Evolutionary conservation across 2,329 filamentous ascomycete species (phyloP), one percentile per base, ranked within the genome.

Genomic region (Exophiala bonariae): DNA sequence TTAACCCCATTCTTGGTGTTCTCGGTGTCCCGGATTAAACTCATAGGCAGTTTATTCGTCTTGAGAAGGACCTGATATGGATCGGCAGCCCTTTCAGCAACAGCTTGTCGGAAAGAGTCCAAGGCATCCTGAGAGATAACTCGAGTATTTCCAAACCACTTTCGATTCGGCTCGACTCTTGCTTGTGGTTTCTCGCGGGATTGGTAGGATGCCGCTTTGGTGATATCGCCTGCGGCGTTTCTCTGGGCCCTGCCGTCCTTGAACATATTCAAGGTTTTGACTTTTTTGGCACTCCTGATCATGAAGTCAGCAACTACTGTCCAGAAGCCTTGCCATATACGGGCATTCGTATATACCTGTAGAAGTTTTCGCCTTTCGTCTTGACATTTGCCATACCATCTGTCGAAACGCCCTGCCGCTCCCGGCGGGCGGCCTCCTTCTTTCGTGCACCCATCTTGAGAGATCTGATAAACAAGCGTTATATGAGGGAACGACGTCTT

Each of bases 281-380:
- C 80, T 73, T 89, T 90, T 75, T 96, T 96, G 61, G 87, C 89
- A 76, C 72, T 70, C 60, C 78, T 77, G 56, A 53, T 26, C 34
- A 37, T n/a, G 10, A 26, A n/a, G 43, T 51, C 22, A 36, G 36
- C 26, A 44, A 19, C 4, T 30, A 17, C 59, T 56, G 44, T 37
- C 36, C 40, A 31, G 34, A 18, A n/a, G 4, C 26, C 20, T 16
- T 28, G 22, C 16, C n/a, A 32, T 39, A n/a, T n/a, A 33, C 22
- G 50, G 39, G 6, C 23, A 26, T n/a, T n/a, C n/a, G n/a, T 9
- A 16, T 77, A 57, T 74, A 86, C 79, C 88, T 83, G 76, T 97
- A 97, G 75, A 97, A 99, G 77, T 97, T 97, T 78, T 97, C 92
- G 73, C 93, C 93, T 75, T 99, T 99, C 61, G 83, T 78, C 63